Evolutionary conservation across 169 alveolate species (phyloP).

Genomic region (Babesia sp.): DNA sequence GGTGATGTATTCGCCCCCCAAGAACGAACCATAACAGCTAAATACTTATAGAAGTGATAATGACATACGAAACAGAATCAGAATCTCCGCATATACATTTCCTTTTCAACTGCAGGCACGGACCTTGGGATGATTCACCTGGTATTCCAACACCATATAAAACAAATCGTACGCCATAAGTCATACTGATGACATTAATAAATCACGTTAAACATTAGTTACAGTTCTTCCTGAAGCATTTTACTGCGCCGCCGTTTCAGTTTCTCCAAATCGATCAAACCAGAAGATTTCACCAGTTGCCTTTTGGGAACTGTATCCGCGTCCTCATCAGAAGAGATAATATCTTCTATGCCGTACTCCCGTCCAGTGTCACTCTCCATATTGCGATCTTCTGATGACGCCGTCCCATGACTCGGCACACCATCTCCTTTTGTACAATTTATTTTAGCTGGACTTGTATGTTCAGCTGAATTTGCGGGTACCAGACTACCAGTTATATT

Average conservation of each 20-base stretch:
- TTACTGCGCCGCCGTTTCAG: slow-evolving; percentile 17
- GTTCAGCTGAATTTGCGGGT: background rate
- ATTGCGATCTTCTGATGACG: background rate
- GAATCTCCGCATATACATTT: no score
- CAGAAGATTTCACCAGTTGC: slow-evolving; percentile 10
- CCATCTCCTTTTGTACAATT: background rate
- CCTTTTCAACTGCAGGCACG: no score
- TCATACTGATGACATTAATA: no score
- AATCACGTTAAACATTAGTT: no score
- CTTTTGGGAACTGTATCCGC: slow-evolving; percentile 18
- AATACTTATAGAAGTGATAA: no score
- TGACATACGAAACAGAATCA: no score
- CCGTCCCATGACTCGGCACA: background rate
- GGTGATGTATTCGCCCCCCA: no score
- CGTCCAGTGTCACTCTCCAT: slow-evolving; percentile 24
- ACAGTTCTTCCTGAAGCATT: slow-evolving; percentile 13
- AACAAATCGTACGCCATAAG: no score
- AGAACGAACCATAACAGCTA: no score
- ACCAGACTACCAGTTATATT: background rate
- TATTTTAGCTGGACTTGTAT: no score
- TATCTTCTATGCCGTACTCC: slow-evolving; percentile 35
- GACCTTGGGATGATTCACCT: no score
- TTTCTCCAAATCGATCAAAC: slow-evolving; percentile 31
- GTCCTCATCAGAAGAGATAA: slow-evolving; percentile 44
- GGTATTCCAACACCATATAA: no score